phyloP scores from a whole-genome alignment of 257 asterid genomes.

The Nicotiana noctiflora region DNA sequence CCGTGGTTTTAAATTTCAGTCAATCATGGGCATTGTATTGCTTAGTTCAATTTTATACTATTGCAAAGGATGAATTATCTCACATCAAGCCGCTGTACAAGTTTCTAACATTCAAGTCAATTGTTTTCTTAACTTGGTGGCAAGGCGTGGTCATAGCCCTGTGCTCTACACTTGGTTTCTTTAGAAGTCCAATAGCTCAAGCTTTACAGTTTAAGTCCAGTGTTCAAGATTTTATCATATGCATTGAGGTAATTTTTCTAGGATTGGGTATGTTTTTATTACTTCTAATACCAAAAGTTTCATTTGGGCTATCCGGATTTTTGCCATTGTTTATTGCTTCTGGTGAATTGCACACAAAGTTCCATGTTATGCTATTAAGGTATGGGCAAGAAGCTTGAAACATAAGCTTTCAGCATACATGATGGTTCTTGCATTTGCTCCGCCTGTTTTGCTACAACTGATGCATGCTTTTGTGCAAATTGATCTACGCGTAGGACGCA shows the following conservation, averaged over 20 bases:
- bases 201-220: constrained; percentile 80
- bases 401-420: neutral
- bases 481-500: neutral
- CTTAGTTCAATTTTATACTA: constrained; percentile 82
- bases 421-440: neutral
- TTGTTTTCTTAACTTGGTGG: constrained; percentile 99
- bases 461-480: neutral
- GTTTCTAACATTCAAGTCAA: constrained; percentile 92
- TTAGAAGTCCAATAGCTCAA: constrained; percentile 84
- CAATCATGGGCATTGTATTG: constrained; percentile 99
- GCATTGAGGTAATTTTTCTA: constrained; percentile 82
- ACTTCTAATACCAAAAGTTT: neutral
- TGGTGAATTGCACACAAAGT: neutral
- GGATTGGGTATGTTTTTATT: neutral
- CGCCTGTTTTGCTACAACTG: neutral
- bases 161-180: constrained; percentile 61
- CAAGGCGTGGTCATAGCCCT: constrained; percentile 96
- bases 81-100: constrained; percentile 89
- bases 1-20: constrained; percentile 91
- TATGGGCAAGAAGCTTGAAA: neutral
- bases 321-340: neutral
- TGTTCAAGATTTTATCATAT: constrained; percentile 87
- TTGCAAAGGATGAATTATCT: constrained; percentile 83
- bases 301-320: neutral
- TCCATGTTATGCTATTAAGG: neutral